These are phyloP conservation scores for Fraxinus baroniana DNA, from an alignment of 305 asterid species.

Conservation along the genomic window DNA sequence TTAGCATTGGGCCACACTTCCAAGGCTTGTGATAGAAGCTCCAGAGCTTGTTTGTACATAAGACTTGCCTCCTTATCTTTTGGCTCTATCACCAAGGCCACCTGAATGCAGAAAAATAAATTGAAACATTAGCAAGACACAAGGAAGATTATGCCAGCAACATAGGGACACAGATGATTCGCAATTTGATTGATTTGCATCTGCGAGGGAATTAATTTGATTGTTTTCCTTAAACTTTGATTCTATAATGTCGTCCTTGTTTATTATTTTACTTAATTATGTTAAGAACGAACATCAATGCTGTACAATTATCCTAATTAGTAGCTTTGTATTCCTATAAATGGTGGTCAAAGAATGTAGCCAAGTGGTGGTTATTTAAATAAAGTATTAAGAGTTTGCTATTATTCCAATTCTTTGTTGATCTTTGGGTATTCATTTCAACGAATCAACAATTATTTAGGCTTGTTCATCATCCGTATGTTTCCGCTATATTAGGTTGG, in stretches of 20 bases:
- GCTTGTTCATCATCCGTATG: neutral
- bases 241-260: neutral
- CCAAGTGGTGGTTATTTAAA: neutral
- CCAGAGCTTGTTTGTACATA: slow-evolving; percentile 98
- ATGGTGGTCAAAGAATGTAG: neutral
- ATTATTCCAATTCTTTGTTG: neutral
- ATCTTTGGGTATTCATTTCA: neutral
- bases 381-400: neutral
- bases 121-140: neutral
- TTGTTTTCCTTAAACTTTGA: neutral
- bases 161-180: neutral
- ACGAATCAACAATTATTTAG: neutral
- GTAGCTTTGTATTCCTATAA: neutral
- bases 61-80: slow-evolving; percentile 98
- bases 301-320: neutral
- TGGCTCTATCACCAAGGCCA: slow-evolving; percentile 96
- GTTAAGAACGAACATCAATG: neutral
- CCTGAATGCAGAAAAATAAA: slow-evolving; percentile 45
- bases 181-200: neutral
- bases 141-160: neutral
- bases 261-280: neutral
- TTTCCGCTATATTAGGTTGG: neutral
- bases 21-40: slow-evolving; percentile 93
- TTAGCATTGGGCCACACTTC: slow-evolving; percentile 99
- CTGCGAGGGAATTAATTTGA: neutral